Evolutionary conservation across 2,329 filamentous ascomycete species (phyloP).

Genomic region (Paraconiothyrium sp.): DNA sequence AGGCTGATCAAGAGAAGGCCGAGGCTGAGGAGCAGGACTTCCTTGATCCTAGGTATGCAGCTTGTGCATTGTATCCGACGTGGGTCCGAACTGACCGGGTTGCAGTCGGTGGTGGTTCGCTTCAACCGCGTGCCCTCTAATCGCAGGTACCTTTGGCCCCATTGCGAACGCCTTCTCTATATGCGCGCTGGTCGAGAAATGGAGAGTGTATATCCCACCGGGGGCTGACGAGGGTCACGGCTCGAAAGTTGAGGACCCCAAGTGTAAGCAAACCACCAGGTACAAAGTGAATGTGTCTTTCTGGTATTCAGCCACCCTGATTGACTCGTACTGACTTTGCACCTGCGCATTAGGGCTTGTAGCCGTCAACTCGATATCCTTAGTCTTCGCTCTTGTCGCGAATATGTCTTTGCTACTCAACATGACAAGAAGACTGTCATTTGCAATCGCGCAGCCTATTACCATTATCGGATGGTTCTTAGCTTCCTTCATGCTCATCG

Average conservation of each 20-base stretch:
- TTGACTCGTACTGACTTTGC: too few species aligned
- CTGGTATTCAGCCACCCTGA: too few species aligned
- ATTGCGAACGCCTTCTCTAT: slow-evolving; percentile 65
- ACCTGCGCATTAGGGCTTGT: slow-evolving; percentile 51
- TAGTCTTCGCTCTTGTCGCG: slow-evolving; percentile 63
- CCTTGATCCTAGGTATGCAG: slow-evolving; percentile 54
- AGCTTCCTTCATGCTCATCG: slow-evolving; percentile 63
- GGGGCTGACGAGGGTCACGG: slow-evolving; percentile 57
- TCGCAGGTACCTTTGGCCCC: slow-evolving; percentile 65
- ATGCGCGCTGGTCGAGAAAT: slow-evolving; percentile 65
- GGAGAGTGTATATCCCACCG: slow-evolving; percentile 63
- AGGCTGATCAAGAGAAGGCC: slow-evolving; percentile 45
- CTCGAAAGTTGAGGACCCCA: slow-evolving; percentile 60
- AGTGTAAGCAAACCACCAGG: slow-evolving; percentile 36
- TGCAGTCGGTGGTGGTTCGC: slow-evolving; percentile 68
- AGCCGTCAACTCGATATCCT: slow-evolving; percentile 65
- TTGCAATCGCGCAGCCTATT: slow-evolving; percentile 66
- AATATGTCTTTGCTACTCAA: slow-evolving; percentile 67
- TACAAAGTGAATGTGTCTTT: too few species aligned
- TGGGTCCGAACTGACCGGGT: slow-evolving; percentile 17
- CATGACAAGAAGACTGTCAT: slow-evolving; percentile 66
- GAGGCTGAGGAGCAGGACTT: slow-evolving; percentile 54
- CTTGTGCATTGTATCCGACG: background rate
- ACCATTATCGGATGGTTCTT: slow-evolving; percentile 69
- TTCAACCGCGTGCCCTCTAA: slow-evolving; percentile 65